Evolutionary conservation across 768 basidiomycete genomes (phyloP).

Genomic region (Inosperma sp.): DNA sequence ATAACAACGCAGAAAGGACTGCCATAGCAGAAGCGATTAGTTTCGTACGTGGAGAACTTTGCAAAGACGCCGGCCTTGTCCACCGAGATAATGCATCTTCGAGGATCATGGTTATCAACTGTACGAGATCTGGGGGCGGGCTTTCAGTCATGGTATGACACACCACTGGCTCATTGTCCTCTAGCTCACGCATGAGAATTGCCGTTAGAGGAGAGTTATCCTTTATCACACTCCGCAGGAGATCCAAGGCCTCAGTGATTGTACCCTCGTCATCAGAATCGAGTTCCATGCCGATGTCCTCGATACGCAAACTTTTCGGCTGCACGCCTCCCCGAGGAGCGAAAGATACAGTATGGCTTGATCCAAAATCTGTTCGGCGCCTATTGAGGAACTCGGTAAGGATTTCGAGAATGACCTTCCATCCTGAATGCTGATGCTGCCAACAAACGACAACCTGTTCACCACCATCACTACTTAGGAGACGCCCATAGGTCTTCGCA

Average conservation of each 20-base stretch:
- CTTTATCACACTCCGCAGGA: conserved; percentile 72
- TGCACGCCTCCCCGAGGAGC: conserved; percentile 39
- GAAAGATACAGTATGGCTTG: conserved; percentile 50
- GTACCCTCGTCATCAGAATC: conserved; percentile 55
- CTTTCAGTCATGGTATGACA: conserved; percentile 48
- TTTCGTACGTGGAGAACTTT: conserved; percentile 44
- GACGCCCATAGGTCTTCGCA: conserved; percentile 57
- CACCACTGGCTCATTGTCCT: conserved; percentile 51
- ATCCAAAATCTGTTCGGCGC: conserved; percentile 41
- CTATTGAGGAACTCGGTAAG: conserved; percentile 71
- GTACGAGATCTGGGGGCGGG: conserved; percentile 67
- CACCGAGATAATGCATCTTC: conserved; percentile 69
- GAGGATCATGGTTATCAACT: conserved; percentile 74
- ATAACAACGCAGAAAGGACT: conserved; percentile 72
- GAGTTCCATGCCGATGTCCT: conserved; percentile 71
- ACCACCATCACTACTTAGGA: conserved; percentile 67
- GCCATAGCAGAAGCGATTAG: conserved; percentile 79
- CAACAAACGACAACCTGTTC: conserved; percentile 72
- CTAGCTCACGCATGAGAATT: conserved; percentile 62
- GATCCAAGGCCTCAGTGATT: conserved; percentile 71
- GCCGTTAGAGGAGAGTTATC: conserved; percentile 62
- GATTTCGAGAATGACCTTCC: conserved; percentile 81
- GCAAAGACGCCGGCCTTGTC: conserved; percentile 25
- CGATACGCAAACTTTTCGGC: conserved; percentile 45
- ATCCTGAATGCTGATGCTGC: conserved; percentile 80